Base-by-base conservation (phyloP, 805 yeast genomes). In the Blastobotrys muscicola region DNA sequence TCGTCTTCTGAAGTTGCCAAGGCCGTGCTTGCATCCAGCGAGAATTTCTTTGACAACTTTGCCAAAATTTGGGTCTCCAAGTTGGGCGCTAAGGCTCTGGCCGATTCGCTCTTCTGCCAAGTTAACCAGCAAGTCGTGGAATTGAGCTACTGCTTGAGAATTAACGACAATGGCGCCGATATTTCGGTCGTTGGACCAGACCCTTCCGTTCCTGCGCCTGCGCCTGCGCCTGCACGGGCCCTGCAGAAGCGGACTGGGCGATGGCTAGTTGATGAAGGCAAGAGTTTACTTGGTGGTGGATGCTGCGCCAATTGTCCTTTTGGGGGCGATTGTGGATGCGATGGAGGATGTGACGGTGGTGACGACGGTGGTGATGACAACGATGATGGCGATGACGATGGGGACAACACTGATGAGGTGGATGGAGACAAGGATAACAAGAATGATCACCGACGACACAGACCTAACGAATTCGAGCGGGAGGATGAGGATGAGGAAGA, bases 91-190 rank as follows among this genome's bases (percentile, higher is more conserved):
- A 48, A 45, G 23, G 39, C 48, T 16, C 36, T 52, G 29, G 31
- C 34, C 20, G 36, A 37, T 39, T 52, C 54, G 2, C 39, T 49
- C 4, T 52, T 52, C 36, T 52, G 54, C 36, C 53, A 51, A 31
- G 41, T 50, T 16, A 45, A 49, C 37, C 26, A 41, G 29, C 30
- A 42, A 15, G 41, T 42, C 26, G 38, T 36, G 5, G 50, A 48
- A 14, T 47, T 38, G 31, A 50, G 50, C 42, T 48, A 46, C 33
- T 51, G 55, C 33, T 29, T 45, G 12, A 40, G 42, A 31, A 34
- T 52, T 29, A 32, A 30, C 3, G 41, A 42, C 8, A 20, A 29
- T 8, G 46, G 38, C 11, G 48, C 45, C 5, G 30, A n/a, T 6
- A 36, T 48, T 9, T 46, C 49, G 2, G 36, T 48, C n/a, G 16